Evolutionary conservation across 2,329 filamentous ascomycete species (phyloP).

Genomic region (Xylariaceae sp.): DNA sequence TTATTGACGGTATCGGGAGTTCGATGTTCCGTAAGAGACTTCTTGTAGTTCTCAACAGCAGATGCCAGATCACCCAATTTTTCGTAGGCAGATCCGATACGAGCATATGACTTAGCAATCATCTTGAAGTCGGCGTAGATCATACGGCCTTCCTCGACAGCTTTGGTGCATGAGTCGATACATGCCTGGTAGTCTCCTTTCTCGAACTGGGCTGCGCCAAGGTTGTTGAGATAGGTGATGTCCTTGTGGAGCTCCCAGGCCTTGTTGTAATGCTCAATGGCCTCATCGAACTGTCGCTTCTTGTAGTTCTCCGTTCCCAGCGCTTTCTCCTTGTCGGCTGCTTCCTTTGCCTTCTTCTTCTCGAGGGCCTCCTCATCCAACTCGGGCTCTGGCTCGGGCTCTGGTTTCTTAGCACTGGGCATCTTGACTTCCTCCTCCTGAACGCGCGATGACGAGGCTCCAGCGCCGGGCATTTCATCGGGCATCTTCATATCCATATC

Average conservation of each 20-base stretch:
- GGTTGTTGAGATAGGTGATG: slow-evolving; percentile 96
- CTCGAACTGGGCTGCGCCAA: slow-evolving; percentile 90
- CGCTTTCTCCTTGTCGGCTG: slow-evolving; percentile 91
- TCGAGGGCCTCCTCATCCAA: slow-evolving; percentile 76
- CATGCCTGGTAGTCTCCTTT: slow-evolving; percentile 89
- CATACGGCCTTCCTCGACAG: slow-evolving; percentile 83
- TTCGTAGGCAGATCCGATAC: slow-evolving; percentile 92
- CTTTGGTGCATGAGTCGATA: slow-evolving; percentile 82
- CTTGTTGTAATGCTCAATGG: slow-evolving; percentile 89
- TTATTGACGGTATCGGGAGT: slow-evolving; percentile 92
- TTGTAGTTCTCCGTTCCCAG: slow-evolving; percentile 95
- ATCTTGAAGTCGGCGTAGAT: slow-evolving; percentile 96
- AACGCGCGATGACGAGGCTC: slow-evolving; percentile 23
- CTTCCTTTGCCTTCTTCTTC: slow-evolving; percentile 86
- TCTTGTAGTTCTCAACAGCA: slow-evolving; percentile 87
- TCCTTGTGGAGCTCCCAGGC: slow-evolving; percentile 95
- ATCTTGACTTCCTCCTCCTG: slow-evolving; percentile 71
- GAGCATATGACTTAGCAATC: slow-evolving; percentile 96
- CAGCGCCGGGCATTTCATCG: slow-evolving; percentile 32
- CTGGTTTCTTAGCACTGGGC: slow-evolving; percentile 55
- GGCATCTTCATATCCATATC: slow-evolving; percentile 69
- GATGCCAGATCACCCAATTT: slow-evolving; percentile 74
- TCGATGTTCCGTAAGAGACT: slow-evolving; percentile 92
- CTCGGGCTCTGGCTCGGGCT: slow-evolving; percentile 61
- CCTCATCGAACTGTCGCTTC: slow-evolving; percentile 94